Conservation (phyloP, 805 yeast species). For the Pichia kluyveri region DNA sequence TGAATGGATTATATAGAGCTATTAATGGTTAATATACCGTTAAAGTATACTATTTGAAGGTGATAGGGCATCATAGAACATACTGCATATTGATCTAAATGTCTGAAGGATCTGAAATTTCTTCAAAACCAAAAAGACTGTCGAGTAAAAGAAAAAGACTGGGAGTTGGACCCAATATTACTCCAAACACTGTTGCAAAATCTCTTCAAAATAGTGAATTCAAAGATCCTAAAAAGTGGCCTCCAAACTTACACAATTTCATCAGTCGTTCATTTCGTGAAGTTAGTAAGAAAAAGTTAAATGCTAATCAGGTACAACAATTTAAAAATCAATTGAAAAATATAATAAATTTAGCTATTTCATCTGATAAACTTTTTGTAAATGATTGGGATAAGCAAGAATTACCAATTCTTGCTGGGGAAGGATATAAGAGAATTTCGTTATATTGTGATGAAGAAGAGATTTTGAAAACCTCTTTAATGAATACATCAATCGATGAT, state of each 20-base stretch:
- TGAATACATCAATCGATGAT: not conserved
- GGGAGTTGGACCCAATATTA: not conserved
- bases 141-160: conserved; percentile 2
- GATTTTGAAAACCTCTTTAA: not conserved
- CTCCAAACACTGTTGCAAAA: conserved; percentile 9
- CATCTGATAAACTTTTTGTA: conserved; percentile 31
- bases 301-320: conserved; percentile 12
- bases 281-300: conserved; percentile 29
- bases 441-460: conserved; percentile 12
- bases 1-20: too few species aligned
- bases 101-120: not conserved
- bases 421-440: conserved; percentile 10
- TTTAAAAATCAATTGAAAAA: conserved; percentile 43
- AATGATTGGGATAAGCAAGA: conserved; percentile 48
- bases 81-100: not conserved
- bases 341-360: conserved; percentile 40
- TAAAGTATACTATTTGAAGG: too few species aligned
- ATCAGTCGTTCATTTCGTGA: conserved; percentile 37
- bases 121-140: not conserved
- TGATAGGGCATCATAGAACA: too few species aligned
- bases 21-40: too few species aligned
- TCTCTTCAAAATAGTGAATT: conserved; percentile 4
- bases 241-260: conserved; percentile 42
- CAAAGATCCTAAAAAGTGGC: conserved; percentile 38
- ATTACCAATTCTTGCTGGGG: conserved; percentile 33